Evolutionary conservation across 169 alveolate species (phyloP).

Genomic region (Cryptosporidium xiaoi): DNA sequence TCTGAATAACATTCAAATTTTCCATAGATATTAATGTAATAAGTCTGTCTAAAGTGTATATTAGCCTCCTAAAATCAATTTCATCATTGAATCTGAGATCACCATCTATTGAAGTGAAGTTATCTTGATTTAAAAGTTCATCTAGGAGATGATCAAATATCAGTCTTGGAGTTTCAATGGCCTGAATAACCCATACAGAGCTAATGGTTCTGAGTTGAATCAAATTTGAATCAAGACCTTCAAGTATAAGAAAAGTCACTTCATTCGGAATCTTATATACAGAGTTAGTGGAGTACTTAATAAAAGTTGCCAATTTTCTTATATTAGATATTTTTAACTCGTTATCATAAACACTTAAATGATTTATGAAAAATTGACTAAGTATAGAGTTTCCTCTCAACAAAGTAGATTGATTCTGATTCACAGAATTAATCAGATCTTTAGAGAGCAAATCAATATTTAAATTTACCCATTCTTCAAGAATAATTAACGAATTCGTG

Average conservation of each 20-base stretch:
- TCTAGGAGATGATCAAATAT: slow-evolving; percentile 51
- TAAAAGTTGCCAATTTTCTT: slow-evolving; percentile 33
- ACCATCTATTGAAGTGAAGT: too few species aligned
- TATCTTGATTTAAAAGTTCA: slow-evolving; percentile 18
- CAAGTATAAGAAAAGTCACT: slow-evolving; percentile 53
- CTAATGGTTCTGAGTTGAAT: slow-evolving; percentile 27
- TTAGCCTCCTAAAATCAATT: slow-evolving; percentile 47
- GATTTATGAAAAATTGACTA: slow-evolving; percentile 45
- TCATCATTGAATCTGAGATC: slow-evolving; percentile 23
- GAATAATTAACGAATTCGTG: background rate
- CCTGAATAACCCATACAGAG: slow-evolving; percentile 50
- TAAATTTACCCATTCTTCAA: slow-evolving; percentile 41
- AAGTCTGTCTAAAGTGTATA: slow-evolving; percentile 37
- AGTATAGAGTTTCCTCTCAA: slow-evolving; percentile 30
- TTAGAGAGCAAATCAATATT: slow-evolving; percentile 7
- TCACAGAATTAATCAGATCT: background rate
- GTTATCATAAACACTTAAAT: slow-evolving; percentile 16
- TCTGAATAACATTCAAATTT: slow-evolving; percentile 43
- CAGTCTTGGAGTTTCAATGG: slow-evolving; percentile 39
- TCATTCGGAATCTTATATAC: slow-evolving; percentile 35
- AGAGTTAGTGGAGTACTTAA: slow-evolving; percentile 15
- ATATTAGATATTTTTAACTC: slow-evolving; percentile 36
- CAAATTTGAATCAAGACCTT: slow-evolving; percentile 43
- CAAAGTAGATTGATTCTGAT: background rate
- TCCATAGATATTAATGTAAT: slow-evolving; percentile 48